A percentile compares a stretch with the other conserved stretches of the same genome.
These are phyloP conservation scores for Meyerozyma smithsonii DNA, from an alignment of 1,139 yeast genomes.

Conservation along the genomic window DNA sequence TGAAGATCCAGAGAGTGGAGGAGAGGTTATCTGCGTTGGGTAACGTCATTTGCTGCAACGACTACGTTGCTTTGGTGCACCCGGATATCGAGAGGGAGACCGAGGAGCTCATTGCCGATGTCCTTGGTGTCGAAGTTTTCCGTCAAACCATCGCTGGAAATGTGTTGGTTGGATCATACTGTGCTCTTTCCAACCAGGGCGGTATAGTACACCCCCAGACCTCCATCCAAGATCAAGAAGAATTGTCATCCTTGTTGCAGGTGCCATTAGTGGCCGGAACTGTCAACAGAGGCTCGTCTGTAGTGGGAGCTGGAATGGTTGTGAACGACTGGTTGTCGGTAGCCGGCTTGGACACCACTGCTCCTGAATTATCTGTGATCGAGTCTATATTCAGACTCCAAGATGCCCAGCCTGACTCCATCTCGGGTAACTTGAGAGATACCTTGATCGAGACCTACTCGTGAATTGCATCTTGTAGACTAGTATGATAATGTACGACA, in stretches of 20 bases:
- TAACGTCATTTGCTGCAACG: slow-evolving; percentile 97
- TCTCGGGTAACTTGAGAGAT: slow-evolving; percentile 80
- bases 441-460: slow-evolving; percentile 85
- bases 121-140: slow-evolving; percentile 98
- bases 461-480: slow-evolving; percentile 10
- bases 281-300: slow-evolving; percentile 94
- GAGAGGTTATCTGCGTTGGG: slow-evolving; percentile 96
- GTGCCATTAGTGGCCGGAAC: slow-evolving; percentile 99
- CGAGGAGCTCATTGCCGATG: slow-evolving; percentile 97
- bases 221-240: slow-evolving; percentile 96
- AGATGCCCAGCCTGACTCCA: slow-evolving; percentile 83
- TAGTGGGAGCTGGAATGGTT: slow-evolving; percentile 98
- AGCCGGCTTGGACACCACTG: slow-evolving; percentile 95
- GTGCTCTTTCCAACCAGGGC: slow-evolving; percentile 94
- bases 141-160: slow-evolving; percentile 98
- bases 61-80: slow-evolving; percentile 96
- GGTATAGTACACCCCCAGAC: slow-evolving; percentile 98
- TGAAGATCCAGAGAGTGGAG: slow-evolving; percentile 95
- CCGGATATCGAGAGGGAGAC: slow-evolving; percentile 99
- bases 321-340: slow-evolving; percentile 99
- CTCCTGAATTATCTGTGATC: slow-evolving; percentile 94
- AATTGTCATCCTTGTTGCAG: slow-evolving; percentile 88
- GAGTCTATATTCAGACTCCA: slow-evolving; percentile 93
- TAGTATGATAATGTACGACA: not conserved
- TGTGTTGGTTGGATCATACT: slow-evolving; percentile 94